These are phyloP conservation scores for Neodidymelliopsis sp. DNA, from an alignment of 2,329 filamentous ascomycete species.

Conservation along the genomic window DNA sequence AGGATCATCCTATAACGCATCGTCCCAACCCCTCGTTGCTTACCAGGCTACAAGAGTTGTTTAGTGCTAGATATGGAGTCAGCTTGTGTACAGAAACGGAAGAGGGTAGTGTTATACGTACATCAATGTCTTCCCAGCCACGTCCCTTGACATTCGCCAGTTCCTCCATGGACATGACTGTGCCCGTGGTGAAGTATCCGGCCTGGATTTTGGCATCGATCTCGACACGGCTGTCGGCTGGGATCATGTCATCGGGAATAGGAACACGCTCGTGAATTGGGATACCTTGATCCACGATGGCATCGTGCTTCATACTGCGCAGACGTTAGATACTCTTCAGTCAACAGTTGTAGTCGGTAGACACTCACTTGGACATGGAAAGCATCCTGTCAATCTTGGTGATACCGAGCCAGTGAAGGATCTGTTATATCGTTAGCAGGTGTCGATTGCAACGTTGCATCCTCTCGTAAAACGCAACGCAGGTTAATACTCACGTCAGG, in stretches of 20 bases:
- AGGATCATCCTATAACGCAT: conserved; percentile 3
- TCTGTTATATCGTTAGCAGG: conserved; percentile 48
- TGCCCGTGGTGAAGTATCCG: conserved; percentile 85
- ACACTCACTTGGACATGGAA: conserved; percentile 89
- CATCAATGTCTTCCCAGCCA: conserved; percentile 81
- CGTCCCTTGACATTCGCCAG: conserved; percentile 85
- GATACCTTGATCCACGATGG: conserved; percentile 84
- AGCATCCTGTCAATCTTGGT: conserved; percentile 99
- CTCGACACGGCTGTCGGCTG: conserved; percentile 93
- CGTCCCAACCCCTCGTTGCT: background rate
- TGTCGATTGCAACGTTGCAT: background rate
- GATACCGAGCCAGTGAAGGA: conserved; percentile 97
- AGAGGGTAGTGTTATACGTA: conserved; percentile 36
- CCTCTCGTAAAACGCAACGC: background rate
- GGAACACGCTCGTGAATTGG: conserved; percentile 90
- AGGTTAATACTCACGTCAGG: conserved; percentile 65
- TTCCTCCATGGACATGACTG: conserved; percentile 87
- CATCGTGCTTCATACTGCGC: conserved; percentile 85
- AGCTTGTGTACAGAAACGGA: conserved; percentile 23
- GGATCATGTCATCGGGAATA: conserved; percentile 92
- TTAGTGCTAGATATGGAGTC: conserved; percentile 43
- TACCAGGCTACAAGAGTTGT: background rate
- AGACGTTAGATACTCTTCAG: conserved; percentile 13
- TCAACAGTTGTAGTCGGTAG: background rate
- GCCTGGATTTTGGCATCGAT: conserved; percentile 99